Base-by-base conservation (phyloP, 2,329 filamentous ascomycete species). In the Dactylellina sp. region DNA sequence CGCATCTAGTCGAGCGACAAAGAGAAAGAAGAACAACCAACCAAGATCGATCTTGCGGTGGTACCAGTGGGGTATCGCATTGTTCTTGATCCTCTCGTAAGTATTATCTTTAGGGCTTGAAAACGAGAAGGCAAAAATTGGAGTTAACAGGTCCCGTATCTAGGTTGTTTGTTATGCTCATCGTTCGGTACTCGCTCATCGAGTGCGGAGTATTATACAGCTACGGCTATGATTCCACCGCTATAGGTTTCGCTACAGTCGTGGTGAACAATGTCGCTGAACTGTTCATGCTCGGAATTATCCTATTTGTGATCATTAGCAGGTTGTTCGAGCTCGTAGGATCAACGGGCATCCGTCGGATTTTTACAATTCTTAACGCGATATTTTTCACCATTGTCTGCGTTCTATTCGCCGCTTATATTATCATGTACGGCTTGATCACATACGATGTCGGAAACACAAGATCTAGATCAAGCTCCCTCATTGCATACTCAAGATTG, bases 41-140 rank as follows among this genome's bases (percentile, higher is more conserved):
- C 14, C 56, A 35, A 66, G 61, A 28, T 55, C 61, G 35, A 66
- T 74, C 40, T 22, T 74, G 49, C 40, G 70, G 22, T 74, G 70
- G 70, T 74, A 61, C 20, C 70, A 74, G 11, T 74, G 42, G 18
- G 70, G 70, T 25, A 35, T 74, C 20, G 70, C 55, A 1, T 14
- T 74, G 40, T 66, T 74, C n/a, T 55, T 66, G 16, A 28, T 66
- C 7, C 25, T 74, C n/a, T 53, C 61, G 70, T 74, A 24, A 66
- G 70, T 66, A 4, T 28, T 16, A 44, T 2, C 32, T 35, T 35
- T 35, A 14, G 37, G 12, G 14, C 14, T 24, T 16, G 1, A 9
- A 12, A 47, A 47, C 4, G 7, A 47, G 16, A 22, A 47, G 16
- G 7, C 9, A 22, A 47, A 22, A 47, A 47, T 20, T 22, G 18